phyloP scores from a whole-genome alignment of 2,329 filamentous ascomycete species.

The Pezicula rhizophila region DNA sequence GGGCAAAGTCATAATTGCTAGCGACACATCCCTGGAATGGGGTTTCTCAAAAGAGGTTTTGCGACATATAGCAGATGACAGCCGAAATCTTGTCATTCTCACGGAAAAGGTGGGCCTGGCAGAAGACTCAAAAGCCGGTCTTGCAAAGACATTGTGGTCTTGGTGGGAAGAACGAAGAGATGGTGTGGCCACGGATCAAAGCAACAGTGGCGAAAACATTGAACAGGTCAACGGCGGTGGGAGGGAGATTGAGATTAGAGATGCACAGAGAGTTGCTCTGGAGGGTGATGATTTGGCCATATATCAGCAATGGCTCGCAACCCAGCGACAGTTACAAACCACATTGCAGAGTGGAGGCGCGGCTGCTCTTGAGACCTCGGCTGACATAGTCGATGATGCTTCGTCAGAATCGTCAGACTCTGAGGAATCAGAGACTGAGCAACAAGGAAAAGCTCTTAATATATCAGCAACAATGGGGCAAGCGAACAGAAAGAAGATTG shows the following conservation, averaged over 20 bases:
- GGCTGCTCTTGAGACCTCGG: slow-evolving; percentile 61
- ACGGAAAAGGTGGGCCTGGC: slow-evolving; percentile 62
- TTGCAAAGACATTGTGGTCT: slow-evolving; percentile 73
- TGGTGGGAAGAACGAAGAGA: slow-evolving; percentile 68
- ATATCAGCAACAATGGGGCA: slow-evolving; percentile 81
- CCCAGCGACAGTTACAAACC: slow-evolving; percentile 79
- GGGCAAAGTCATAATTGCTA: slow-evolving; percentile 80
- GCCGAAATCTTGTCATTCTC: slow-evolving; percentile 78
- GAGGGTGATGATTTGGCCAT: slow-evolving; percentile 70
- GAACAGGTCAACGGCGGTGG: slow-evolving; percentile 63
- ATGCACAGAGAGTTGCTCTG: slow-evolving; percentile 58
- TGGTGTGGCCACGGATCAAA: slow-evolving; percentile 53
- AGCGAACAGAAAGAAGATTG: slow-evolving; percentile 77
- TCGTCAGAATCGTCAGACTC: slow-evolving; percentile 82
- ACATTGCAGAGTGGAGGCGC: slow-evolving; percentile 67
- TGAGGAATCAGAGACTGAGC: slow-evolving; percentile 82
- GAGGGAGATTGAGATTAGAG: slow-evolving; percentile 52
- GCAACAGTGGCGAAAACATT: slow-evolving; percentile 47
- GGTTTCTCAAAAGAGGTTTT: slow-evolving; percentile 84
- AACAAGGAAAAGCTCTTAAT: slow-evolving; percentile 87
- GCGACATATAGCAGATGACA: slow-evolving; percentile 65
- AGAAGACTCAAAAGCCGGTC: slow-evolving; percentile 21
- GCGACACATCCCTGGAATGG: slow-evolving; percentile 87
- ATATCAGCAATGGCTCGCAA: slow-evolving; percentile 90
- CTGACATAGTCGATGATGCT: slow-evolving; percentile 73